phyloP scores from a whole-genome alignment of 2,329 filamentous ascomycete genomes.

The Fusarium proliferatum region DNA sequence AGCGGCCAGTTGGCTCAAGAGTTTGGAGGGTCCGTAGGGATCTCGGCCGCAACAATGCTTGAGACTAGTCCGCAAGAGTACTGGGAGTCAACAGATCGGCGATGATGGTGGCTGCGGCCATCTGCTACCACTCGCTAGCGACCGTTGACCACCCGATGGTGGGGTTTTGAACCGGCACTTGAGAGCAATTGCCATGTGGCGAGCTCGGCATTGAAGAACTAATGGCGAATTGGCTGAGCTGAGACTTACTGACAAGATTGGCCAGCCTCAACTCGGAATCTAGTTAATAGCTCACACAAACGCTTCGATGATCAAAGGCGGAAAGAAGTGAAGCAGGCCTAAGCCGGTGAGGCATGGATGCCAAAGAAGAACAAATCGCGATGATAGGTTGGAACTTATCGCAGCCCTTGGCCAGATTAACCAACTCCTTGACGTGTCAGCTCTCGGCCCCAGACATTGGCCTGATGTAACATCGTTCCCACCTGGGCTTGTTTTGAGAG shows the following conservation, averaged over 20 bases:
- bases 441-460: neutral
- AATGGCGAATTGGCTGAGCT: conserved; percentile 6
- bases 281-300: neutral
- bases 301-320: neutral
- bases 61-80: conserved; percentile 35
- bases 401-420: neutral
- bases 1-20: conserved; percentile 66
- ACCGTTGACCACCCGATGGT: conserved; percentile 19
- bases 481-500: neutral
- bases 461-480: conserved; percentile 2
- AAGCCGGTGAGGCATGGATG: neutral
- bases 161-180: conserved; percentile 17
- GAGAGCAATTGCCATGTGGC: conserved; percentile 21
- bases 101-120: conserved; percentile 4
- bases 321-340: neutral
- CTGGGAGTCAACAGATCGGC: conserved; percentile 6
- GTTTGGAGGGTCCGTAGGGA: conserved; percentile 74
- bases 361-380: neutral
- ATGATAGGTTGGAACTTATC: neutral
- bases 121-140: conserved; percentile 6
- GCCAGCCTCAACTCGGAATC: neutral
- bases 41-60: conserved; percentile 58
- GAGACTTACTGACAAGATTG: neutral
- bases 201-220: conserved; percentile 16
- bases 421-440: neutral